Base-by-base conservation (phyloP, 2,329 filamentous ascomycete species). In the Nemania abortiva region DNA sequence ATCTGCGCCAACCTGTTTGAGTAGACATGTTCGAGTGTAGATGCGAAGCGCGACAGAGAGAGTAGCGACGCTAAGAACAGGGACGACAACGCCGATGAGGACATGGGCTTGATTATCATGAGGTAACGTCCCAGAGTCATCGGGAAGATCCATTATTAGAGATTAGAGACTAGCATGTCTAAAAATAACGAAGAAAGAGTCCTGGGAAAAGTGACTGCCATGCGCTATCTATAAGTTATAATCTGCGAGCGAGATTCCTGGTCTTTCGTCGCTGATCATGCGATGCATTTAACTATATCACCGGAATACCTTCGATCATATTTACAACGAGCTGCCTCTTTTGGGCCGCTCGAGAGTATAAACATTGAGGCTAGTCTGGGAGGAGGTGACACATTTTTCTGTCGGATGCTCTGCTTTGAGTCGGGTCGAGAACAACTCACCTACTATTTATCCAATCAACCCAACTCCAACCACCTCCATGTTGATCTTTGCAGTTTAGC, bases 1-100 rank as follows among this genome's bases (percentile, higher is more conserved):
- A 69, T 80, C 78, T 22, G 68, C 59, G 6, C 78, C 77, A n/a
- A 78, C 57, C 31, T 76, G 73, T 29, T 77, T 77, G 54, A 78
- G 68, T 37, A 79, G 54, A 68, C 59, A 67, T 34, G 50, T 67
- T 6, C 78, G 75, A 29, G 78, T 78, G 66, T 78, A 80, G 56
- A 80, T 71, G 4, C 78, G 75, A 66, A 79, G 72, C 2, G 63
- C 72, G 4, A 79, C 74, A 1, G 75, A 67, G 34, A 72, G 29
- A 18, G 73, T 76, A 10, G 75, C 74, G 10, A 79, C 61, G 6
- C 73, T 69, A 57, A 76, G 75, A 7, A 77, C 68, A 9, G 72
- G 58, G 47, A 72, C 69, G 31, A 76, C 73, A 49, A 73, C 68
- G 42, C 66, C 69, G 42, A 79, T 70, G 50, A 78, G 70, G 7